phyloP scores from a whole-genome alignment of 2,329 filamentous ascomycete species.

The Monosporascus sp. region DNA sequence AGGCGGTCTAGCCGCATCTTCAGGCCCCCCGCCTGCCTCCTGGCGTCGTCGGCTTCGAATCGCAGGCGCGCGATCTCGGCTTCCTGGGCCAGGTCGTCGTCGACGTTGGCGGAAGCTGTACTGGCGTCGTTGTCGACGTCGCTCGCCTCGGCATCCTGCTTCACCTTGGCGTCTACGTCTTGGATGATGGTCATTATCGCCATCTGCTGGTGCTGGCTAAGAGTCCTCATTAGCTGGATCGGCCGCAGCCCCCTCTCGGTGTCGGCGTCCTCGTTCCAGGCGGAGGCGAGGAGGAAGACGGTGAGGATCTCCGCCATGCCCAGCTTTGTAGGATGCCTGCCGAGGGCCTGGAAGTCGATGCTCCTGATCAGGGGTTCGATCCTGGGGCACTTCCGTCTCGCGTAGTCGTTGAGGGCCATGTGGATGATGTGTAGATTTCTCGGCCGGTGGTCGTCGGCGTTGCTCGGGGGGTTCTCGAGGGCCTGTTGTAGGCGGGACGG shows the following conservation, averaged over 20 bases:
- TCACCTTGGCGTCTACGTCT: conserved; percentile 21
- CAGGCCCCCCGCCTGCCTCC: conserved; percentile 54
- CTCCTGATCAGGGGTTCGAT: conserved; percentile 47
- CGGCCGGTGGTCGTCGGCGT: conserved; percentile 37
- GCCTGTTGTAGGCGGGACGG: conserved; percentile 46
- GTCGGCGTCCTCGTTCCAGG: conserved; percentile 48
- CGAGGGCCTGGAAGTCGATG: conserved; percentile 53
- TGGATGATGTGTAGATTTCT: conserved; percentile 50
- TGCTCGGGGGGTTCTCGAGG: conserved; percentile 31
- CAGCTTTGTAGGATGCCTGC: conserved; percentile 49
- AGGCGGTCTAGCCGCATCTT: conserved; percentile 56
- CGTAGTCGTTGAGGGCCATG: conserved; percentile 50
- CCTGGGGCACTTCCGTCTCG: conserved; percentile 46
- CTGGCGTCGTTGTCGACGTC: conserved; percentile 16
- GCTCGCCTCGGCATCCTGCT: conserved; percentile 31
- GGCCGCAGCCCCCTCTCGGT: conserved; percentile 47
- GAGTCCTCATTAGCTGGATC: conserved; percentile 38
- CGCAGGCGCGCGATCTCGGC: conserved; percentile 48
- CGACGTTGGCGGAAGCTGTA: conserved; percentile 30
- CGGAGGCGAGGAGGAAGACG: conserved; percentile 58
- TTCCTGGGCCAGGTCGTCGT: conserved; percentile 53
- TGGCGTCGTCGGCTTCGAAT: conserved; percentile 46
- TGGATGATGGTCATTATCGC: conserved; percentile 14
- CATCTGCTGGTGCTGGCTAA: conserved; percentile 33
- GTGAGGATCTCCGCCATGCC: conserved; percentile 51